phyloP scores from a whole-genome alignment of 2,329 filamentous ascomycete genomes.

The Apiospora saccharicola region DNA sequence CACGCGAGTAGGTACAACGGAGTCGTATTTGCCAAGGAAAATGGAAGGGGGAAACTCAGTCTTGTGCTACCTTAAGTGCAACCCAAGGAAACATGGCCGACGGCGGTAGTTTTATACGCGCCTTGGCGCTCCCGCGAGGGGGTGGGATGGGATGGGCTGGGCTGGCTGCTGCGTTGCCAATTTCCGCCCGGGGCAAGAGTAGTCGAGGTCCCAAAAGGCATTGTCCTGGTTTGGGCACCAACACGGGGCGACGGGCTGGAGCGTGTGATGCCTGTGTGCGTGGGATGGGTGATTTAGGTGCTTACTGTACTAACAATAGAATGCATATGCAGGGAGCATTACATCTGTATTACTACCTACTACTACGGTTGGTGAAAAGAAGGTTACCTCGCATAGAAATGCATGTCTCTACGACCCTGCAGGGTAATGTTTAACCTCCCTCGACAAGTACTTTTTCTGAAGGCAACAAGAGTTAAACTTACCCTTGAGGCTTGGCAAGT shows the following conservation, averaged over 20 bases:
- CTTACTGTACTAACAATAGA: background rate
- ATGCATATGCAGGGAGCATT: background rate
- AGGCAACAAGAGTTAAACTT: too few species aligned
- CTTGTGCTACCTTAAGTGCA: slow-evolving; percentile 13
- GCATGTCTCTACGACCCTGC: too few species aligned
- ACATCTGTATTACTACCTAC: too few species aligned
- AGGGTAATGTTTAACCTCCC: too few species aligned
- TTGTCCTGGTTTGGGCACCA: background rate
- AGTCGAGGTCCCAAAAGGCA: too few species aligned
- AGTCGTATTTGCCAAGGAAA: background rate
- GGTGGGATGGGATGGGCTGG: too few species aligned
- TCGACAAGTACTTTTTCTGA: too few species aligned
- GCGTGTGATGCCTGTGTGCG: background rate
- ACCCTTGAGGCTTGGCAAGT: background rate
- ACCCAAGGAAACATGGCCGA: background rate
- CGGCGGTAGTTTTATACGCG: background rate
- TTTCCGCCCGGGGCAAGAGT: too few species aligned
- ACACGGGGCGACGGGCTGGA: too few species aligned
- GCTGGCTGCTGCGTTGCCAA: too few species aligned
- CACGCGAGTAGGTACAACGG: background rate
- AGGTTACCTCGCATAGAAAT: slow-evolving; percentile 7
- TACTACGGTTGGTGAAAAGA: slow-evolving; percentile 13
- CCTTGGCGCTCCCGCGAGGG: background rate
- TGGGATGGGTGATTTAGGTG: background rate
- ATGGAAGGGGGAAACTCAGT: background rate